phyloP scores from a whole-genome alignment of 768 basidiomycete species.

The Termitomyces sp. region DNA sequence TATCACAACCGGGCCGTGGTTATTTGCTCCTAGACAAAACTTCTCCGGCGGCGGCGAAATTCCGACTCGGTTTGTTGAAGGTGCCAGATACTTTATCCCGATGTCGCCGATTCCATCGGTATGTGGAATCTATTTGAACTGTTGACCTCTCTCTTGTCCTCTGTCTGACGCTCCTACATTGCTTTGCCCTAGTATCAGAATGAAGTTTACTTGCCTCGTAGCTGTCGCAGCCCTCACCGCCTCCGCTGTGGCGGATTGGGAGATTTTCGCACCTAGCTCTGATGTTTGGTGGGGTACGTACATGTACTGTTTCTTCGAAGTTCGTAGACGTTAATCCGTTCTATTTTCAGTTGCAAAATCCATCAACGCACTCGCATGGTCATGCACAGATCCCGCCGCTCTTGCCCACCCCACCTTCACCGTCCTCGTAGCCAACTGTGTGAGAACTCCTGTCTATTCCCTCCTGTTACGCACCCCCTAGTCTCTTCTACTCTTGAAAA shows the following conservation, averaged over 20 bases:
- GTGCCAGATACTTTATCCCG: no score
- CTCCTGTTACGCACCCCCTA: no score
- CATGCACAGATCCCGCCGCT: slow-evolving; percentile 44
- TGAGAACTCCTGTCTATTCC: not conserved
- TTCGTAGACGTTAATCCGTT: not conserved
- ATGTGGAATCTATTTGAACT: not conserved
- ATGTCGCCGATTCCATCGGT: no score
- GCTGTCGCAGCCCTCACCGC: slow-evolving; percentile 33
- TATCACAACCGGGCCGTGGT: no score
- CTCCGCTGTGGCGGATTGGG: slow-evolving; percentile 36
- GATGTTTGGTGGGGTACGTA: slow-evolving; percentile 61
- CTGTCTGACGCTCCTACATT: no score
- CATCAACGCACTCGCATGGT: slow-evolving; percentile 55
- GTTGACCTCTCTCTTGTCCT: not conserved
- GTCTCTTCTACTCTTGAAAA: no score
- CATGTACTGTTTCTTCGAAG: not conserved
- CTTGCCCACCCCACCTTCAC: slow-evolving; percentile 35
- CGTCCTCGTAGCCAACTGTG: slow-evolving; percentile 45
- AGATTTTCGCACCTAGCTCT: slow-evolving; percentile 41
- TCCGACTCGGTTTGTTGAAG: no score
- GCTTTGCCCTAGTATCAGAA: no score
- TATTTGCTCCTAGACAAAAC: no score
- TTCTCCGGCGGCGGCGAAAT: no score
- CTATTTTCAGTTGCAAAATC: slow-evolving; percentile 45
- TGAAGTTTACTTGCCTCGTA: slow-evolving; percentile 22